Base-by-base conservation (phyloP, 2,329 filamentous ascomycete species). In the Apiospora malaysiana region DNA sequence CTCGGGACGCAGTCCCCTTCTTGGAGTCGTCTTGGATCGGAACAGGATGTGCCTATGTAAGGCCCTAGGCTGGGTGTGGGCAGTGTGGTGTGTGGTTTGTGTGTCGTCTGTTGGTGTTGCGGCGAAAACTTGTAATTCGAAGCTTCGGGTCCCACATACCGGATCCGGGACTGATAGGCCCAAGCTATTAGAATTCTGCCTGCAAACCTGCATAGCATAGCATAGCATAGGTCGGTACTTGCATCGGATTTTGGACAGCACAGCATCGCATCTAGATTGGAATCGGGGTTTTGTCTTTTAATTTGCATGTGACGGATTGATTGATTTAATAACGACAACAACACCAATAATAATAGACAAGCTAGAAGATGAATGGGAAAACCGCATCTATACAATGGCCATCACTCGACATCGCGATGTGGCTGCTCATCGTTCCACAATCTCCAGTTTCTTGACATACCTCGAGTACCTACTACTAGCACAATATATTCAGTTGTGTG, bases 131-230 rank as follows among this genome's bases (percentile, higher is more conserved):
- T 21, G 51, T 37, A 32, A 59, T 59, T 32, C 27, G 16, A 37
- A 32, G 25, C 32, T 16, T 59, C 51, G 51, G 51, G 51, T 59
- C 27, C 51, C 51, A 59, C 51, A 32, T 37, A 32, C 51, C 51
- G 51, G 27, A 23, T 40, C 56, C 56, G 21, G 56, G 56, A 40
- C 21, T 37, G 56, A 63, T 63, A 63, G 56, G 56, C 27, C 56
- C 56, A 63, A 63, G 56, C 56, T 40, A 63, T 40, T 63, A 63
- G 51, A n/a, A 59, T 59, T 59, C 16, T 21, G 27, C 32, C 51
- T 18, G 51, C 51, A 51, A 10, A 23, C n/a, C 56, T 63, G 32
- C 56, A 40, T 59, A 4, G n/a, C n/a, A n/a, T n/a, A n/a, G n/a
- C n/a, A n/a, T n/a, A n/a, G n/a, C n/a, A n/a, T n/a, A n/a, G n/a